Evolutionary conservation across 2,329 filamentous ascomycete genomes (phyloP).

Genomic region (Penicillium griseofulvum): DNA sequence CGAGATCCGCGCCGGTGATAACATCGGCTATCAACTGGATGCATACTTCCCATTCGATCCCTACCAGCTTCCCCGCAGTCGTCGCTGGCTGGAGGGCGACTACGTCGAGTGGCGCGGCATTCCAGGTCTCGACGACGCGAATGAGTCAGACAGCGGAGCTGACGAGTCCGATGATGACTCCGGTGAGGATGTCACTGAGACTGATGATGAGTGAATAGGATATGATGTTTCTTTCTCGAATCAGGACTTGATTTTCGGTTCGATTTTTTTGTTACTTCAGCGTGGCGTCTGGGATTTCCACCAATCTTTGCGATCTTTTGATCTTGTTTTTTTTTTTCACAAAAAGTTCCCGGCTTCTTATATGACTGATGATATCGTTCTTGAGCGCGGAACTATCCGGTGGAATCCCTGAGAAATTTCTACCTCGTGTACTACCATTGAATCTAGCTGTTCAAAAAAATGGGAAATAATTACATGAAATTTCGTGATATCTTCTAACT

Average conservation of each 20-base stretch:
- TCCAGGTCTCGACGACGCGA: slow-evolving; percentile 62
- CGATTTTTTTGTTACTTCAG: slow-evolving; percentile 22
- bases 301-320: slow-evolving; percentile 3
- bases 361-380: slow-evolving; percentile 19
- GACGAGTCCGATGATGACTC: slow-evolving; percentile 38
- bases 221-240: neutral
- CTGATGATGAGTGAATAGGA: slow-evolving; percentile 40
- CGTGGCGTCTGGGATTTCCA: slow-evolving; percentile 26
- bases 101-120: slow-evolving; percentile 79
- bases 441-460: slow-evolving; percentile 3
- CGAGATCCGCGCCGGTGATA: slow-evolving; percentile 60
- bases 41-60: slow-evolving; percentile 98
- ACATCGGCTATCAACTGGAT: slow-evolving; percentile 80
- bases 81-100: slow-evolving; percentile 79
- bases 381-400: slow-evolving; percentile 5
- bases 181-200: slow-evolving; percentile 43
- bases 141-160: slow-evolving; percentile 46
- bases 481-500: neutral
- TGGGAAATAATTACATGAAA: slow-evolving; percentile 3
- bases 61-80: slow-evolving; percentile 83
- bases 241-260: slow-evolving; percentile 6
- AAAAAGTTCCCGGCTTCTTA: slow-evolving; percentile 21
- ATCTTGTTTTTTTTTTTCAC: slow-evolving; percentile 4
- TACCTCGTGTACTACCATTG: neutral
- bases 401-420: neutral